A percentile compares a stretch with the other conserved stretches of the same genome.
Evolutionary conservation across 1,284 basidiomycete genomes (phyloP).

Genomic region (Somion occarium): DNA sequence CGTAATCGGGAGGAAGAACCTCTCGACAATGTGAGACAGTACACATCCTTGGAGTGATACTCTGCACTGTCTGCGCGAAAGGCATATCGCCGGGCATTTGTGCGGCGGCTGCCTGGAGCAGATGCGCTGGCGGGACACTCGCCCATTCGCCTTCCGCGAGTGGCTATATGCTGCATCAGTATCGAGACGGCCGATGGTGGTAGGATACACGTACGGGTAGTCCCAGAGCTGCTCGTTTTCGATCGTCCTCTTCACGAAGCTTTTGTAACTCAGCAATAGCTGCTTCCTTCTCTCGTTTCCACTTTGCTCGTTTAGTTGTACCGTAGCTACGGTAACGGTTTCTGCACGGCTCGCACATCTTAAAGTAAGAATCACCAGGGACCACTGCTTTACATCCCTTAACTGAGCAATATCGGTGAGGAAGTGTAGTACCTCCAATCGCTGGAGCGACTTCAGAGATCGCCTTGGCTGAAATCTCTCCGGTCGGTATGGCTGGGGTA

Average conservation of each 20-base stretch:
- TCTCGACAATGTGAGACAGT: conserved; percentile 54
- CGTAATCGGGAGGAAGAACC: conserved; percentile 41
- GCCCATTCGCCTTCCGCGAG: conserved; percentile 1
- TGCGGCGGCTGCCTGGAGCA: neutral
- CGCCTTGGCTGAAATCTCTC: conserved; percentile 14
- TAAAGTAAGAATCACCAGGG: conserved; percentile 40
- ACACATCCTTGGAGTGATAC: conserved; percentile 39
- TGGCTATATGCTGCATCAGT: conserved; percentile 2
- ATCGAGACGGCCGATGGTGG: neutral
- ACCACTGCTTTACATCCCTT: conserved; percentile 46
- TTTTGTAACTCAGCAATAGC: conserved; percentile 38
- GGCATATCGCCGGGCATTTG: neutral
- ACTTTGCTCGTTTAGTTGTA: conserved; percentile 49
- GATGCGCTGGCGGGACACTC: neutral
- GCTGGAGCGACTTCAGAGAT: conserved; percentile 11
- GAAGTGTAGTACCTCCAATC: conserved; percentile 15
- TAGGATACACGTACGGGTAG: conserved; percentile 24
- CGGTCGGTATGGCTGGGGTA: neutral
- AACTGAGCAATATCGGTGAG: conserved; percentile 43
- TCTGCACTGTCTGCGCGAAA: neutral
- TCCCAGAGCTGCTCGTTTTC: conserved; percentile 31
- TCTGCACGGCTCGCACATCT: conserved; percentile 52
- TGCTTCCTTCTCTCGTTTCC: conserved; percentile 41
- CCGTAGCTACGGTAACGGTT: conserved; percentile 47
- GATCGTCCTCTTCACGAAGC: conserved; percentile 35